Evolutionary conservation across 2,329 filamentous ascomycete species (phyloP).

Genomic region (Colletotrichum chlorophyti): DNA sequence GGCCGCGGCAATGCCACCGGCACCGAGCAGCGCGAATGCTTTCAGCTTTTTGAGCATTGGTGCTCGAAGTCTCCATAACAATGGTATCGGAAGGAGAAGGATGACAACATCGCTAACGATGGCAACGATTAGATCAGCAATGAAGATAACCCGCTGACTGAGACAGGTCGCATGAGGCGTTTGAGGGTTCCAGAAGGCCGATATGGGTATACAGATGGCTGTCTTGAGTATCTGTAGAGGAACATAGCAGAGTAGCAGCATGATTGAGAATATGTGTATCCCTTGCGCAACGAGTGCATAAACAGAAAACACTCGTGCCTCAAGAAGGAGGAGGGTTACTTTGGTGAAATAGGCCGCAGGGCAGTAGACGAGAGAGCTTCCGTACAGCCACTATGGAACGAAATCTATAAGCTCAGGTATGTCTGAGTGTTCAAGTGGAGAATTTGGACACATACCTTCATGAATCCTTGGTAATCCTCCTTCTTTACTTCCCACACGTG

Average conservation of each 20-base stretch:
- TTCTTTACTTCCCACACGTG: constrained; percentile 31
- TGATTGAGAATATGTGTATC: constrained; percentile 36
- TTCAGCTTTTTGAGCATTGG: constrained; percentile 37
- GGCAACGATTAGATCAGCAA: constrained; percentile 38
- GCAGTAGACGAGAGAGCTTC: constrained; percentile 34
- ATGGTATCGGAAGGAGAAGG: constrained; percentile 39
- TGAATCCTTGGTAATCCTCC: constrained; percentile 19
- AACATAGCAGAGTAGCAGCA: constrained; percentile 34
- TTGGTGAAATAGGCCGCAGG: constrained; percentile 38
- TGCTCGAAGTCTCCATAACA: constrained; percentile 37
- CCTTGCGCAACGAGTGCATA: constrained; percentile 30
- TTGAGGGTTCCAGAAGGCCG: constrained; percentile 31
- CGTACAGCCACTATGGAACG: constrained; percentile 38
- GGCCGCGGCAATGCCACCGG: constrained; percentile 35
- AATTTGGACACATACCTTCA: constrained; percentile 14
- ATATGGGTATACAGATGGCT: constrained; percentile 33
- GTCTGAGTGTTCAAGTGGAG: not conserved
- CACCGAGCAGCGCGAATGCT: constrained; percentile 37
- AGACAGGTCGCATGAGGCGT: constrained; percentile 34
- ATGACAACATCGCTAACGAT: constrained; percentile 41
- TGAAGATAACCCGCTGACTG: constrained; percentile 38
- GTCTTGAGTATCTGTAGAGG: constrained; percentile 36
- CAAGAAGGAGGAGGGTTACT: constrained; percentile 37
- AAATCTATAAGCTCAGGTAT: not conserved
- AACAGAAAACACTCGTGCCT: constrained; percentile 38